A percentile compares a stretch with the other conserved stretches of the same genome.
phyloP scores from a whole-genome alignment of 2,329 filamentous ascomycete genomes.

The Colletotrichum tabaci region DNA sequence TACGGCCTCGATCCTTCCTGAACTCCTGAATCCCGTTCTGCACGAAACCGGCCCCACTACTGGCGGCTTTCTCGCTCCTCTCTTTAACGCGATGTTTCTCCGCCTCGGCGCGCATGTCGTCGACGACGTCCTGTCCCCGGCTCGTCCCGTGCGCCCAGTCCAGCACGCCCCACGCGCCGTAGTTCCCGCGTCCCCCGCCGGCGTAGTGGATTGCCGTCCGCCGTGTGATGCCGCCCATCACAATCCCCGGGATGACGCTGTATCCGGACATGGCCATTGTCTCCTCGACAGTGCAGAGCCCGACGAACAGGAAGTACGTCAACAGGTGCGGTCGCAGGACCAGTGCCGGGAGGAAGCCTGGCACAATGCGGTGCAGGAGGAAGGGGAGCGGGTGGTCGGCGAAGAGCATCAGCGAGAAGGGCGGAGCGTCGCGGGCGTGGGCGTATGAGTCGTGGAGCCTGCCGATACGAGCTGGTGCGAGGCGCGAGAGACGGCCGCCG shows the following conservation, averaged over 20 bases:
- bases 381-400: constrained; percentile 79
- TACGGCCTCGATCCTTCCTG: constrained; percentile 44
- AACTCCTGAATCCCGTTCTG: constrained; percentile 49
- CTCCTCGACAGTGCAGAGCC: constrained; percentile 76
- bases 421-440: constrained; percentile 69
- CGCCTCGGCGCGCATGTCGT: constrained; percentile 69
- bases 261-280: constrained; percentile 79
- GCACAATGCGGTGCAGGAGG: constrained; percentile 74
- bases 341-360: constrained; percentile 76
- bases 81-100: constrained; percentile 69
- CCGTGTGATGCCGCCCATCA: constrained; percentile 66
- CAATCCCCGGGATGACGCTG: constrained; percentile 67
- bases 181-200: constrained; percentile 70
- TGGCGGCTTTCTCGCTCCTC: constrained; percentile 52
- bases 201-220: constrained; percentile 69
- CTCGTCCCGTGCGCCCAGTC: constrained; percentile 74
- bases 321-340: constrained; percentile 79
- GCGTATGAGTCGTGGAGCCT: constrained; percentile 60
- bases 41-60: constrained; percentile 51
- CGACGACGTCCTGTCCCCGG: constrained; percentile 65
- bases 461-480: constrained; percentile 52
- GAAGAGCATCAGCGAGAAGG: constrained; percentile 74
- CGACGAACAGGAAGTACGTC: constrained; percentile 78
- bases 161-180: constrained; percentile 72
- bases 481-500: background rate